Evolutionary conservation across 768 basidiomycete genomes (phyloP), one percentile per base, ranked within the genome.

Genomic region (Hysterangium stoloniferum): DNA sequence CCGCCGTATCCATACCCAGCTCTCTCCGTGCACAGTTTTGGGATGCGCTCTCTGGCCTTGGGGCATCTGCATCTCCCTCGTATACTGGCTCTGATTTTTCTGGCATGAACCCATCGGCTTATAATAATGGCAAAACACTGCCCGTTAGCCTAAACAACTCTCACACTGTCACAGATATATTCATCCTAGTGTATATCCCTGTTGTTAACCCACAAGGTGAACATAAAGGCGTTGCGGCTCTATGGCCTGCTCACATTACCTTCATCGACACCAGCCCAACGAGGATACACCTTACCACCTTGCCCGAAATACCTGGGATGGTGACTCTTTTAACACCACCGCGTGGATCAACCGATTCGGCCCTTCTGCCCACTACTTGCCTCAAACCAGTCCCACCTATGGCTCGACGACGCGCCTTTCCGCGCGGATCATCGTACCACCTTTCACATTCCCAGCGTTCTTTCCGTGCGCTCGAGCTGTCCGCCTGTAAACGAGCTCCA

Each of bases 141-240:
- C n/a, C n/a, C n/a, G n/a, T n/a, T n/a, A n/a, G n/a, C n/a, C n/a
- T n/a, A n/a, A n/a, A n/a, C n/a, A n/a, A n/a, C n/a, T 55, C 19
- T 43, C 50, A 12, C 29, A 45, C 32, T 28, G 27, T 41, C 32
- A 27, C 15, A 4, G 49, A 51, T 19, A 22, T 27, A 17, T 51
- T 51, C 61, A 64, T 86, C 38, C 79, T 89, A 46, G 84, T 77
- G 3, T 89, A 82, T 81, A 71, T 88, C 32, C 75, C 73, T 28
- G 82, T 89, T 17, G 78, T 86, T 63, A 86, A 86, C 58, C 80
- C 76, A 54, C 85, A 84, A 56, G 85, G 84, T 28, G 86, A 89
- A 61, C 84, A 86, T 56, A 88, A 87, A 57, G 86, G 86, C 1
- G 67, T 86, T 27, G 69, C 75, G n/a, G 68, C 84, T 43, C 78